Base-by-base conservation (phyloP, 164 flowering plant species). In the Sextonia rubra region DNA sequence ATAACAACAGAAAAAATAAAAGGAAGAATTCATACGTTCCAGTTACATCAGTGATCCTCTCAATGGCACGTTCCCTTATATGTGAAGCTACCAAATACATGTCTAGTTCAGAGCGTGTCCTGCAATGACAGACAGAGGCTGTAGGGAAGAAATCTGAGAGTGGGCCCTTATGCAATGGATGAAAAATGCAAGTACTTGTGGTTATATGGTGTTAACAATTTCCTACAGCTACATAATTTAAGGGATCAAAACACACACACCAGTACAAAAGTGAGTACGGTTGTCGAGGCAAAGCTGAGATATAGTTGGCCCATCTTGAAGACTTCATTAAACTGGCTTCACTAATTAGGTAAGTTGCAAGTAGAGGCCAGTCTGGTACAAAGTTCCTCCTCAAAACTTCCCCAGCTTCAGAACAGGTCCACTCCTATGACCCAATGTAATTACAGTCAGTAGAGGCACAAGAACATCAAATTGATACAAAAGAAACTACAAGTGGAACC, bases 351-450 rank as follows among this genome's bases (percentile, higher is more conserved):
- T 92, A 91, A 37, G 96, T 92, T 11, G 99, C 98, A 73, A 95
- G 85, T 61, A 95, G 73, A 22, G 99, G 99, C 99, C 98, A 95
- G 79, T 95, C 97, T 26, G 98, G 99, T 12, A 95, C 98, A 69
- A 78, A 81, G 68, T 84, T 84, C 69, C 73, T 81, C 73, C 83
- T 91, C 27, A 95, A 77, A 60, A 92, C 90, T 71, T 85, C 77
- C 68, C 97, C 97, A 72, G 94, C 97, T 81, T 94, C 97, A 1
- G 82, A 73, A 62, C 86, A 79, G 75, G 83, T 88, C 99, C 99
- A 94, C 70, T 89, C 91, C 99, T 92, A 70, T 15, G 62, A 71
- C 62, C 60, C 71, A 77, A 73, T n/a, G 56, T 55, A 26, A 3
- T 74, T 66, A 18, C 49, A 17, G 22, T 69, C 47, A 69, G 20